Conservation (phyloP, 2,329 filamentous ascomycete species). For the Sporothrix protearum region DNA sequence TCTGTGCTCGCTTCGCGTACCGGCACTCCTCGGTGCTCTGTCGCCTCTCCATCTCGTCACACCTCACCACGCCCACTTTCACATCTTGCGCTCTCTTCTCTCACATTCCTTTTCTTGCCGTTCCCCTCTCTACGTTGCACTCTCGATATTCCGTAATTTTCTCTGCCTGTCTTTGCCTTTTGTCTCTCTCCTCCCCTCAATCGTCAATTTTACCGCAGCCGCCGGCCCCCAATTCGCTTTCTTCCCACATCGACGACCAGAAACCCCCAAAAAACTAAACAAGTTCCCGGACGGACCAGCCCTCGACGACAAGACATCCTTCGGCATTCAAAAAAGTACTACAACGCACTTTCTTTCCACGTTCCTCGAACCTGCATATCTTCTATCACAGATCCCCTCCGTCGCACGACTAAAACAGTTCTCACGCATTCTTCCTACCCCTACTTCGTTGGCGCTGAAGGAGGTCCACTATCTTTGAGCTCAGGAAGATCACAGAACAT, state of each 20-base stretch:
- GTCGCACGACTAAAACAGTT: conserved; percentile 4
- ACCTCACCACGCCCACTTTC: not conserved
- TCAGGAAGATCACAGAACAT: not conserved
- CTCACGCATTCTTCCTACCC: not conserved
- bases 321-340: not conserved
- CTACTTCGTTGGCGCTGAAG: not conserved
- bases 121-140: not conserved
- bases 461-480: not conserved
- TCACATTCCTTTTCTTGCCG: not conserved
- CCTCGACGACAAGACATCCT: not conserved
- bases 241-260: not conserved
- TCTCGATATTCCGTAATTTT: conserved; percentile 1
- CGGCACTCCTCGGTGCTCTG: not conserved
- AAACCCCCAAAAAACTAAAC: not conserved
- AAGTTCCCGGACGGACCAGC: not conserved
- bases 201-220: conserved; percentile 14
- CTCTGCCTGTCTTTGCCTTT: not conserved
- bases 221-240: conserved; percentile 5
- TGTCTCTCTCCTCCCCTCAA: not conserved
- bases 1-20: conserved; percentile 1
- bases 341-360: not conserved
- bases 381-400: conserved; percentile 9
- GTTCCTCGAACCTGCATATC: not conserved
- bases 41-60: conserved; percentile 16
- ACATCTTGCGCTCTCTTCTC: not conserved